Conservation (phyloP, 768 basidiomycete species). For the Lepiota brunneoincarnata region DNA sequence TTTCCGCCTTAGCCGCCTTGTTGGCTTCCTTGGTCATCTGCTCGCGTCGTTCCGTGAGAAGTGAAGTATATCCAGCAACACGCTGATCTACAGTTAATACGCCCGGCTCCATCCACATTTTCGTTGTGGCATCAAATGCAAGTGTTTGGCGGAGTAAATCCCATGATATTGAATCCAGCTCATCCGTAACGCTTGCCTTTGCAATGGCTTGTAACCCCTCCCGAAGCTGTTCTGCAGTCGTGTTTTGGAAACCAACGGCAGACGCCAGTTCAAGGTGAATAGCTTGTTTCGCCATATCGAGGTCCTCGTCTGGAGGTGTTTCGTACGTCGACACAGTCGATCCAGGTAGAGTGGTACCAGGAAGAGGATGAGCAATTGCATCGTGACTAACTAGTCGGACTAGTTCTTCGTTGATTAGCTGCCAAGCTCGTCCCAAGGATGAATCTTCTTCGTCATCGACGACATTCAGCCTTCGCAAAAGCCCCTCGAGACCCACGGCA, state of each 20-base stretch:
- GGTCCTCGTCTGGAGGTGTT: conserved; percentile 73
- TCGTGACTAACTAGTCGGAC: conserved; percentile 83
- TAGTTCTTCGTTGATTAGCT: conserved; percentile 75
- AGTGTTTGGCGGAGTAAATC: conserved; percentile 60
- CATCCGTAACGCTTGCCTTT: conserved; percentile 59
- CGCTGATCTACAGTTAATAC: conserved; percentile 58
- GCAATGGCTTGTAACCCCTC: conserved; percentile 68
- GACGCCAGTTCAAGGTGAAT: conserved; percentile 82
- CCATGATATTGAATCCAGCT: conserved; percentile 57
- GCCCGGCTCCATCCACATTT: conserved; percentile 66
- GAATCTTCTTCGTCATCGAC: conserved; percentile 42
- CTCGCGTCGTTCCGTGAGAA: conserved; percentile 63
- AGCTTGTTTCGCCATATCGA: conserved; percentile 64
- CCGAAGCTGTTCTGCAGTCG: conserved; percentile 74
- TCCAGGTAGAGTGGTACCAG: conserved; percentile 81
- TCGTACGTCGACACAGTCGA: conserved; percentile 65
- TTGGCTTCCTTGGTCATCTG: conserved; percentile 77
- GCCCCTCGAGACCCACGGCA: conserved; percentile 67
- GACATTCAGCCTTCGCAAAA: conserved; percentile 59
- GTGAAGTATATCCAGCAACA: conserved; percentile 56
- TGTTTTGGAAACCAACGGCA: conserved; percentile 81
- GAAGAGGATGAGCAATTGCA: conserved; percentile 80
- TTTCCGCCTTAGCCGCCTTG: conserved; percentile 83
- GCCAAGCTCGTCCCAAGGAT: conserved; percentile 48
- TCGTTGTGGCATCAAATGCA: conserved; percentile 53